Percentiles rank a stretch among this genome's conserved stretches.
Evolutionary conservation across 2,329 filamentous ascomycete species (phyloP).

Genomic region (Diaporthe sp.): DNA sequence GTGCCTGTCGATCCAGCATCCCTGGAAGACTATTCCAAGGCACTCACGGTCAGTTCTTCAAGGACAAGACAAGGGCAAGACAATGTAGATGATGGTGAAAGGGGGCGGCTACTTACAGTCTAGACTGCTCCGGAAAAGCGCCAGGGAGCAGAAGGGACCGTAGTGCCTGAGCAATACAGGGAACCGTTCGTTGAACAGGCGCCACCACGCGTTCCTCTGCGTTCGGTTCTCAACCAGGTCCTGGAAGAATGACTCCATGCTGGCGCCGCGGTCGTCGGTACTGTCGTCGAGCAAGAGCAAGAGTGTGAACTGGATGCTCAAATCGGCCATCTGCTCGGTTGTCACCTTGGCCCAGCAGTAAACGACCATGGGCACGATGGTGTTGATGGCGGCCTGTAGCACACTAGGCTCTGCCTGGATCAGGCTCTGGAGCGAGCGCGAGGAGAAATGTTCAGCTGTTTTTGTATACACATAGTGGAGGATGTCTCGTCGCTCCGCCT

Average conservation of each 20-base stretch:
- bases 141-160: neutral
- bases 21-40: neutral
- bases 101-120: neutral
- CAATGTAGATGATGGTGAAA: neutral
- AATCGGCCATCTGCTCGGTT: neutral
- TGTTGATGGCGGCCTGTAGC: neutral
- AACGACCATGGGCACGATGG: constrained; percentile 2
- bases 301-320: neutral
- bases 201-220: neutral
- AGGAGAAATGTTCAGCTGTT: neutral
- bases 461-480: neutral
- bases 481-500: neutral
- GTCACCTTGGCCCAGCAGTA: neutral
- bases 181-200: neutral
- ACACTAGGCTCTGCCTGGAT: neutral
- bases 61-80: neutral
- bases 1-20: neutral
- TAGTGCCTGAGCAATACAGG: neutral
- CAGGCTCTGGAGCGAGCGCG: neutral
- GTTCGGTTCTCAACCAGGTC: neutral
- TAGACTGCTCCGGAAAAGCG: neutral
- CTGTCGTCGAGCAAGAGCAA: neutral
- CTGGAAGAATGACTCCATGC: constrained; percentile 6
- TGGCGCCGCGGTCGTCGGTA: neutral
- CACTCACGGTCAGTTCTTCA: neutral